A percentile compares a stretch with the other conserved stretches of the same genome.
Conservation (phyloP, 2,329 filamentous ascomycete genomes). For the Cercospora zeina region DNA sequence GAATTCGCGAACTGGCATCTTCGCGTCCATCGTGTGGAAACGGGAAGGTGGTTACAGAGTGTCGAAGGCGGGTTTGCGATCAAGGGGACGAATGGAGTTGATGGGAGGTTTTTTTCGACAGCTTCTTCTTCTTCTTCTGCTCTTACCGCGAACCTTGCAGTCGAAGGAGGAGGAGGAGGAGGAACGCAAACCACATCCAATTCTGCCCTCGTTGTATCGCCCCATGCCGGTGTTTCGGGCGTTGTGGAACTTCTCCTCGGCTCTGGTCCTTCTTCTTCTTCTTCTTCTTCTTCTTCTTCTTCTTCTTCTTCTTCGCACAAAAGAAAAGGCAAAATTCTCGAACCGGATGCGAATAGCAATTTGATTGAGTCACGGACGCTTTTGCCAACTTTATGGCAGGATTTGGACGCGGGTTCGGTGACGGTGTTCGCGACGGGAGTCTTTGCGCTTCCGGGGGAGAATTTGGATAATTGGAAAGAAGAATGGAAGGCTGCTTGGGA, state of each 20-base stretch:
- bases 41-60: slow-evolving; percentile 63
- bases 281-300: neutral
- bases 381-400: slow-evolving; percentile 67
- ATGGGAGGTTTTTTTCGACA: slow-evolving; percentile 57
- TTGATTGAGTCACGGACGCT: slow-evolving; percentile 70
- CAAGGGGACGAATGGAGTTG: slow-evolving; percentile 58
- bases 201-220: slow-evolving; percentile 47
- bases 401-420: slow-evolving; percentile 58
- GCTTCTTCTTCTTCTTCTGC: slow-evolving; percentile 33
- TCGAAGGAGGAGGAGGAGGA: neutral
- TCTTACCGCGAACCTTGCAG: too few species aligned
- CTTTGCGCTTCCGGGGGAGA: slow-evolving; percentile 64
- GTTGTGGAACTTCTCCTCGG: slow-evolving; percentile 47
- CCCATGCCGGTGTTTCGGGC: slow-evolving; percentile 54
- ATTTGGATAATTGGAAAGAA: slow-evolving; percentile 53
- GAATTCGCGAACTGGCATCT: slow-evolving; percentile 69
- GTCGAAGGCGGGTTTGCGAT: slow-evolving; percentile 77
- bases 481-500: slow-evolving; percentile 57
- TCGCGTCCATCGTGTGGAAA: slow-evolving; percentile 62
- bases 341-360: slow-evolving; percentile 78
- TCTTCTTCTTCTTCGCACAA: slow-evolving; percentile 39
- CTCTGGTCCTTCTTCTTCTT: slow-evolving; percentile 11
- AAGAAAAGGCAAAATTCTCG: slow-evolving; percentile 61
- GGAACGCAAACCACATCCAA: neutral
- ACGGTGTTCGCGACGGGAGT: slow-evolving; percentile 70